Conservation (phyloP, 2,329 filamentous ascomycete genomes). For the Colletotrichum sidae region DNA sequence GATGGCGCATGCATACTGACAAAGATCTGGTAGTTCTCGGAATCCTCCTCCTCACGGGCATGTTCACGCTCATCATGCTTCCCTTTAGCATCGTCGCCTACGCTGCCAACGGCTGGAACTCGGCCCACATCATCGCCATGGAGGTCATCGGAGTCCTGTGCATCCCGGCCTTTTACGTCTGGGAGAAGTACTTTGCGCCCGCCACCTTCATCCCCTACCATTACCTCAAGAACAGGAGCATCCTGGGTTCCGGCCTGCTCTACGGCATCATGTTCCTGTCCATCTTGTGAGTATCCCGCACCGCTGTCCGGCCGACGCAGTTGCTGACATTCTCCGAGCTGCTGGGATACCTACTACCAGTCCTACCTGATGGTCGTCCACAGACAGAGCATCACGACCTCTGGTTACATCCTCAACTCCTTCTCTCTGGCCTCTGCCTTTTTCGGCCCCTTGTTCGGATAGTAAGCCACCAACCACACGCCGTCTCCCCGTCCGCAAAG, state of each 20-base stretch:
- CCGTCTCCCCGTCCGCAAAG: no score
- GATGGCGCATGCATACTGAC: not conserved
- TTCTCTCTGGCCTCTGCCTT: constrained; percentile 53
- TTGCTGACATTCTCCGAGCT: constrained; percentile 38
- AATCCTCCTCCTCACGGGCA: constrained; percentile 60
- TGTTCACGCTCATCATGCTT: constrained; percentile 65
- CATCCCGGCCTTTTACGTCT: constrained; percentile 57
- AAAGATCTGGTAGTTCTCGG: constrained; percentile 50
- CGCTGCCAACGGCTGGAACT: constrained; percentile 55
- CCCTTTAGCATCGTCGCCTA: constrained; percentile 65
- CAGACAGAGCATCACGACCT: constrained; percentile 42
- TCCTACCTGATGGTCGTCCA: constrained; percentile 55
- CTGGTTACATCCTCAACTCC: constrained; percentile 48
- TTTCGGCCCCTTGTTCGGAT: constrained; percentile 51
- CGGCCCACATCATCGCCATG: constrained; percentile 58
- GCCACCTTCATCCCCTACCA: constrained; percentile 63
- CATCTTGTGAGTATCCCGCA: constrained; percentile 39
- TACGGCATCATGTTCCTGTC: constrained; percentile 43
- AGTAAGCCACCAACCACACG: constrained; percentile 36
- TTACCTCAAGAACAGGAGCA: constrained; percentile 54
- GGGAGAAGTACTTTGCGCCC: constrained; percentile 64
- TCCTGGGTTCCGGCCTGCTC: constrained; percentile 43
- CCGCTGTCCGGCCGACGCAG: no score
- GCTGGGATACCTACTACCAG: constrained; percentile 54
- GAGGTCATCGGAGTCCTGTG: constrained; percentile 63